phyloP scores from a whole-genome alignment of 345 rosid genomes.

The Sonneratia caseolaris region DNA sequence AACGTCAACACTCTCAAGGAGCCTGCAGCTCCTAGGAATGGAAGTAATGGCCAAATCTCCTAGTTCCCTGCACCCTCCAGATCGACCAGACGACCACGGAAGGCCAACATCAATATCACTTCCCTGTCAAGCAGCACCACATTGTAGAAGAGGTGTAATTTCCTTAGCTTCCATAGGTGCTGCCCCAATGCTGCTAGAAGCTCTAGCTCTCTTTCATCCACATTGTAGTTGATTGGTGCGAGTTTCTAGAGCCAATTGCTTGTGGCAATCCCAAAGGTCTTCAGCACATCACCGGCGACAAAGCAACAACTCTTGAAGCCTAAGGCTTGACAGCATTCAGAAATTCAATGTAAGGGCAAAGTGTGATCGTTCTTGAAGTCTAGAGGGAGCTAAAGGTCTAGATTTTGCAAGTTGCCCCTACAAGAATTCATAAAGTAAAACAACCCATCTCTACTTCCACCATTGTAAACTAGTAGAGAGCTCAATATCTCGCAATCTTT shows the following conservation, averaged over 20 bases:
- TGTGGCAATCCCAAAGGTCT: constrained; percentile 39
- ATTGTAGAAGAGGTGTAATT: constrained; percentile 48
- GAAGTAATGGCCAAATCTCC: constrained; percentile 29
- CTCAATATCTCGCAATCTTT: constrained; percentile 38
- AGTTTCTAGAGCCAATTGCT: constrained; percentile 48
- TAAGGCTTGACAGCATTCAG: constrained; percentile 30
- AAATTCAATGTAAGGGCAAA: constrained; percentile 45
- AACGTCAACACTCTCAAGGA: constrained; percentile 41
- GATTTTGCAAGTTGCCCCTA: constrained; percentile 35
- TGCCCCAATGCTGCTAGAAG: constrained; percentile 77
- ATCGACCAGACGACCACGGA: constrained; percentile 41
- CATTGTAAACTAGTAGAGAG: constrained; percentile 69
- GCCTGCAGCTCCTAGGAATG: constrained; percentile 41
- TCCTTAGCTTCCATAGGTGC: constrained; percentile 43
- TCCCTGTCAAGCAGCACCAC: constrained; percentile 63
- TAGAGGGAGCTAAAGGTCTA: constrained; percentile 71
- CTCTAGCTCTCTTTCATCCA: constrained; percentile 59
- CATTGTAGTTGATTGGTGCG: constrained; percentile 56
- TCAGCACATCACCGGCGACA: constrained; percentile 64
- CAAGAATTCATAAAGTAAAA: constrained; percentile 50
- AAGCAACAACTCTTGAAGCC: constrained; percentile 74
- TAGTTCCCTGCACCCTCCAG: constrained; percentile 59
- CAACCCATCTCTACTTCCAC: constrained; percentile 64
- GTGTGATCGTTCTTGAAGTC: constrained; percentile 73
- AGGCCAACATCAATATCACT: constrained; percentile 57